Evolutionary conservation across 768 basidiomycete genomes (phyloP).

Genomic region (Mycena rebaudengoi): DNA sequence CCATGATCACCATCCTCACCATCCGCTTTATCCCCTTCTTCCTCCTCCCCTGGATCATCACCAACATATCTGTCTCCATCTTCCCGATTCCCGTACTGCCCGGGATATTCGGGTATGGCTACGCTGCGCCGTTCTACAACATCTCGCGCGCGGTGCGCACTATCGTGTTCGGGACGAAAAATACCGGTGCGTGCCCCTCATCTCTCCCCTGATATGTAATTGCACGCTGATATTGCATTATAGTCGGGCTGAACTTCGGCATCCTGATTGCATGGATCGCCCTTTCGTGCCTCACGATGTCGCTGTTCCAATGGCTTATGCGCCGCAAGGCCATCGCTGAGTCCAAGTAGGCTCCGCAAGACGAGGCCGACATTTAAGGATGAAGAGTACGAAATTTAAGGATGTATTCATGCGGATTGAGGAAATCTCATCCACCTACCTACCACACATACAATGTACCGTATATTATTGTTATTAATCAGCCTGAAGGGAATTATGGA

Average conservation of each 20-base stretch:
- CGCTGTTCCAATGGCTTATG: constrained; percentile 54
- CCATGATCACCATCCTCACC: constrained; percentile 65
- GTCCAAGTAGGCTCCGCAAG: too few relatives aligned
- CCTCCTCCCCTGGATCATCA: constrained; percentile 71
- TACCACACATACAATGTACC: too few relatives aligned
- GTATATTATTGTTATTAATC: too few relatives aligned
- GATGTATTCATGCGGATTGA: too few relatives aligned
- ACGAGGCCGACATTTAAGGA: too few relatives aligned
- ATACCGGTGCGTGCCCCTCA: constrained; percentile 53
- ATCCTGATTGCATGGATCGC: constrained; percentile 63
- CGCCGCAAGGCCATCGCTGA: constrained; percentile 3
- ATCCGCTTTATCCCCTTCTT: constrained; percentile 63
- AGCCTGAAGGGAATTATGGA: too few relatives aligned
- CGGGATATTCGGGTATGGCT: constrained; percentile 68
- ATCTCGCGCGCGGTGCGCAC: constrained; percentile 66
- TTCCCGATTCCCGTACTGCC: constrained; percentile 70
- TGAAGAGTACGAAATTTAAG: too few relatives aligned
- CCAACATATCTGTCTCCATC: constrained; percentile 64
- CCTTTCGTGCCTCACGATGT: constrained; percentile 62
- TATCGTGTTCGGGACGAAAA: constrained; percentile 72
- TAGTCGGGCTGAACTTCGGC: constrained; percentile 72
- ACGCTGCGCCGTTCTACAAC: constrained; percentile 78
- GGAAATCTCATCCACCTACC: too few relatives aligned
- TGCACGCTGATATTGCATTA: too few relatives aligned
- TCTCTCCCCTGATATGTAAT: background rate